phyloP scores from a whole-genome alignment of 768 basidiomycete genomes.

The Leccinum olivaceopallidum region DNA sequence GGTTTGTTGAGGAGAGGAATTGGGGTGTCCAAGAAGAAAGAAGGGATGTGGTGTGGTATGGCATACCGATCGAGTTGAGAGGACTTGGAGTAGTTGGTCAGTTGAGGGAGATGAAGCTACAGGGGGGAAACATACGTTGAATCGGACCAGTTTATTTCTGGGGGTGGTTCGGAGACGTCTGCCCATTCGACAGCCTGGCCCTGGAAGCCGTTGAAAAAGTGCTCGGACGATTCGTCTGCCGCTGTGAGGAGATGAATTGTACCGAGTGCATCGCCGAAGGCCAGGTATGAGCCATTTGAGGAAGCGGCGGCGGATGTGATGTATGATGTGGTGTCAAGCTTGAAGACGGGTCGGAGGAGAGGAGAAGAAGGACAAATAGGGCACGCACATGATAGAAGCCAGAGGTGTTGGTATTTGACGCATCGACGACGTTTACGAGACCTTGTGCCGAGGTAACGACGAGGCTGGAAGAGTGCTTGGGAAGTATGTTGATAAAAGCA shows the following conservation, averaged over 20 bases:
- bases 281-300: slow-evolving; percentile 86
- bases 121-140: slow-evolving; percentile 57
- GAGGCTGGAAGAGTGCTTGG: slow-evolving; percentile 71
- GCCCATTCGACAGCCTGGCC: slow-evolving; percentile 87
- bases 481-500: slow-evolving; percentile 79
- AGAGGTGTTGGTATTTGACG: slow-evolving; percentile 61
- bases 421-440: slow-evolving; percentile 82
- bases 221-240: slow-evolving; percentile 54
- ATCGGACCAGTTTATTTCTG: slow-evolving; percentile 79
- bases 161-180: slow-evolving; percentile 65
- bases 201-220: slow-evolving; percentile 87
- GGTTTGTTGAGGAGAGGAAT: slow-evolving; percentile 50
- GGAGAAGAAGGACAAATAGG: background rate
- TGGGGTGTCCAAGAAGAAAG: slow-evolving; percentile 65
- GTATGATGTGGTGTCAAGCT: slow-evolving; percentile 76
- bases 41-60: slow-evolving; percentile 72
- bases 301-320: slow-evolving; percentile 81
- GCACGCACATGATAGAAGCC: slow-evolving; percentile 78
- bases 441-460: slow-evolving; percentile 80
- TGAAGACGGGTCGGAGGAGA: slow-evolving; percentile 10
- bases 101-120: background rate
- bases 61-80: slow-evolving; percentile 86
- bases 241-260: slow-evolving; percentile 80
- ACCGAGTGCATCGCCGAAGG: slow-evolving; percentile 89
- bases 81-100: slow-evolving; percentile 50